Evolutionary conservation across 2,329 filamentous ascomycete genomes (phyloP).

Genomic region (Aspergillus piperis): DNA sequence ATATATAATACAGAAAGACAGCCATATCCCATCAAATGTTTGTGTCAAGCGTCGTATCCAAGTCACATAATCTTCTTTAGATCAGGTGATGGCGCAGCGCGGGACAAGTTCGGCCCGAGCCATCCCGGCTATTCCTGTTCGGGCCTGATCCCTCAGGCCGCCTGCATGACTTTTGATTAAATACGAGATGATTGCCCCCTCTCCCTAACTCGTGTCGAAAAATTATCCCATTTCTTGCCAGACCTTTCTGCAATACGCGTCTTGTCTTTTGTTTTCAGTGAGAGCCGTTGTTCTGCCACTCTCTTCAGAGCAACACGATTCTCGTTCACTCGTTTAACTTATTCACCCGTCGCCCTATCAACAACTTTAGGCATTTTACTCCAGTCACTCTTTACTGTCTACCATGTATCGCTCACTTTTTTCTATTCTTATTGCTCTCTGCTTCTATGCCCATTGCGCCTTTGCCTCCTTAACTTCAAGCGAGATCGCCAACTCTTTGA

Average conservation of each 20-base stretch:
- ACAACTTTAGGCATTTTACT: too few species aligned
- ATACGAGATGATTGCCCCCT: background rate
- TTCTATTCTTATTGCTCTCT: background rate
- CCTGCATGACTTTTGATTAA: too few species aligned
- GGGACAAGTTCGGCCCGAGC: too few species aligned
- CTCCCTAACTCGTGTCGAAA: background rate
- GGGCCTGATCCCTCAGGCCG: too few species aligned
- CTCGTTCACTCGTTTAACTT: background rate
- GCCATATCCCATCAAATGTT: too few species aligned
- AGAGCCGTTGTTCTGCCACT: conserved; percentile 5
- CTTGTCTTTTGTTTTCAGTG: background rate
- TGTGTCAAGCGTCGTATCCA: too few species aligned
- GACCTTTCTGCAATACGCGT: background rate
- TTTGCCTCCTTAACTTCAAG: background rate
- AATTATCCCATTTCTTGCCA: background rate
- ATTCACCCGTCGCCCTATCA: too few species aligned
- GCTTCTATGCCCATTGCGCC: background rate
- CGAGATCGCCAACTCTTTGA: conserved; percentile 5
- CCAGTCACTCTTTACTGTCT: background rate
- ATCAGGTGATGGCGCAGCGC: too few species aligned
- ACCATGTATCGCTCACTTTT: background rate
- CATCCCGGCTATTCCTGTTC: too few species aligned
- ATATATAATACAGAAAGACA: too few species aligned
- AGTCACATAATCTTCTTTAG: too few species aligned
- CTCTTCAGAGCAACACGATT: conserved; percentile 5